phyloP scores from a whole-genome alignment of 2,329 filamentous ascomycete genomes.

The Magnaporthales sp. region DNA sequence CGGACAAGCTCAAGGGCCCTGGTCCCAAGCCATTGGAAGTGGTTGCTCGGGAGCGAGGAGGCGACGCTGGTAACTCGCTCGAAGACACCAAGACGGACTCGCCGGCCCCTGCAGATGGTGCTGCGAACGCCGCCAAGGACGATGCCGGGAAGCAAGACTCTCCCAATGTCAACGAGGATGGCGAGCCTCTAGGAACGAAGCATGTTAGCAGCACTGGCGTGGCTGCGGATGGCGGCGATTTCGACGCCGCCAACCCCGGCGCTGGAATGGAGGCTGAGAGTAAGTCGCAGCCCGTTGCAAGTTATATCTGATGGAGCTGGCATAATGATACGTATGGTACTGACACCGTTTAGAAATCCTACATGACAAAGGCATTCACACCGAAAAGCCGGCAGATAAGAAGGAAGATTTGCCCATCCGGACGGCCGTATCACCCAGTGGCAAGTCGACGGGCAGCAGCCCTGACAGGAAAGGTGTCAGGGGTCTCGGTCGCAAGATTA shows the following conservation, averaged over 20 bases:
- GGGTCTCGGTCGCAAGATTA: slow-evolving; percentile 55
- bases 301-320: not conserved
- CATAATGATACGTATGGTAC: not conserved
- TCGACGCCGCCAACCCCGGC: slow-evolving; percentile 55
- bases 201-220: slow-evolving; percentile 51
- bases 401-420: slow-evolving; percentile 11
- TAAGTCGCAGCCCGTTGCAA: slow-evolving; percentile 26
- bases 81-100: slow-evolving; percentile 1
- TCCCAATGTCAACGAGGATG: slow-evolving; percentile 9
- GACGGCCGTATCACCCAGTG: slow-evolving; percentile 14
- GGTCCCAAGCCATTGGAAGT: slow-evolving; percentile 33
- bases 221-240: slow-evolving; percentile 56
- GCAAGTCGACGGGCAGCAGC: slow-evolving; percentile 13
- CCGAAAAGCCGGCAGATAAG: slow-evolving; percentile 12
- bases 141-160: slow-evolving; percentile 19
- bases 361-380: slow-evolving; percentile 41
- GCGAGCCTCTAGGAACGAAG: slow-evolving; percentile 44
- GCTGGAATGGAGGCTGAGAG: slow-evolving; percentile 60
- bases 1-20: slow-evolving; percentile 27
- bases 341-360: slow-evolving; percentile 34
- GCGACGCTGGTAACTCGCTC: slow-evolving; percentile 17
- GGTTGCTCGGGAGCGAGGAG: slow-evolving; percentile 23
- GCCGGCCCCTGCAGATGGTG: slow-evolving; percentile 7
- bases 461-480: slow-evolving; percentile 22
- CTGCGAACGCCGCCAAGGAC: slow-evolving; percentile 14